Conservation (phyloP, 441 rosid species). For the Erodium trifolium region DNA sequence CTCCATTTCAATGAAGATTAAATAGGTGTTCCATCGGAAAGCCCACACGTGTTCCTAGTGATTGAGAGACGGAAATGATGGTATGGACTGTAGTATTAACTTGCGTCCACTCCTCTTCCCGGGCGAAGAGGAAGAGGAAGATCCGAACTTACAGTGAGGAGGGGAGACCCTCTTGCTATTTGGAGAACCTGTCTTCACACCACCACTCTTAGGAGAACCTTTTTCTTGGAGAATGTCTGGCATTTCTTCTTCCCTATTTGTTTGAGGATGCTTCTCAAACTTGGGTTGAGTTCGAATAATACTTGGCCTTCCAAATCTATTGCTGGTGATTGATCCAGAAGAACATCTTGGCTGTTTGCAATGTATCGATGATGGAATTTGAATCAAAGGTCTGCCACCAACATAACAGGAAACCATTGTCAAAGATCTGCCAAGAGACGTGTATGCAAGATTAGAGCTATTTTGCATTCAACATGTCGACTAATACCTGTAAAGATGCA, state of each 20-base stretch:
- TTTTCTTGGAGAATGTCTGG: slow-evolving; percentile 53
- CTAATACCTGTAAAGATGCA: slow-evolving; percentile 52
- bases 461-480: not conserved
- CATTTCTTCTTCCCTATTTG: slow-evolving; percentile 43
- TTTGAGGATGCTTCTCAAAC: slow-evolving; percentile 43
- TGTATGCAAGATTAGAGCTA: not conserved
- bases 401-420: slow-evolving; percentile 8
- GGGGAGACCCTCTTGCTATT: slow-evolving; percentile 97
- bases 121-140: slow-evolving; percentile 44
- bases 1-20: slow-evolving; percentile 12
- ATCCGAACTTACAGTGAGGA: slow-evolving; percentile 47
- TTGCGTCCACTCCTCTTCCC: slow-evolving; percentile 62
- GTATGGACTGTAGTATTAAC: slow-evolving; percentile 79
- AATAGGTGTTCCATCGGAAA: slow-evolving; percentile 10
- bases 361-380: slow-evolving; percentile 51
- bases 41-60: slow-evolving; percentile 21
- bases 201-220: slow-evolving; percentile 28
- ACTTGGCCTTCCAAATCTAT: slow-evolving; percentile 38
- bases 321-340: slow-evolving; percentile 27
- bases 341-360: slow-evolving; percentile 57
- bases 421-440: not conserved
- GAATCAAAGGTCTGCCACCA: slow-evolving; percentile 50
- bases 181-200: slow-evolving; percentile 64
- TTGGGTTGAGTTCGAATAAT: slow-evolving; percentile 32
- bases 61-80: slow-evolving; percentile 69